Evolutionary conservation across 73 alveolate genomes (phyloP).

Genomic region (Paraurostyla sp.): DNA sequence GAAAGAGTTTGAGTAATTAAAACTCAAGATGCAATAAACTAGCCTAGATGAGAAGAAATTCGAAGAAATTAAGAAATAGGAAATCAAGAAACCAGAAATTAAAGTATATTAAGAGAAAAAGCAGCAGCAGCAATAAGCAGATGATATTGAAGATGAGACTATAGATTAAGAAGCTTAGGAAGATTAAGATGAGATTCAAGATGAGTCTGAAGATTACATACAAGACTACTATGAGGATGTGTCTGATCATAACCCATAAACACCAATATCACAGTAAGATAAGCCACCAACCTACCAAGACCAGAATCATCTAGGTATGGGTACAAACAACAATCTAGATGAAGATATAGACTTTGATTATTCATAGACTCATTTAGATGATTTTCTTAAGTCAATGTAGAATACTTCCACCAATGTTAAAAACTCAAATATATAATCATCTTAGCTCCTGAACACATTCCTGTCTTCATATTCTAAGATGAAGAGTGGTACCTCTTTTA

Average conservation of each 20-base stretch:
- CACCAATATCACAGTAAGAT: too few relatives aligned
- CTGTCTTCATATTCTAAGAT: conserved; percentile 32
- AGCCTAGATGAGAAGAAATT: conserved; percentile 45
- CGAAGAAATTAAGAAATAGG: neutral
- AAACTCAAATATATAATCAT: conserved; percentile 14
- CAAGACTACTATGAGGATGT: conserved; percentile 56
- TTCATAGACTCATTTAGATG: conserved; percentile 64
- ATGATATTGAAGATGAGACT: conserved; percentile 37
- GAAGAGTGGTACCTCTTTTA: conserved; percentile 44
- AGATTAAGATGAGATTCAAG: conserved; percentile 5
- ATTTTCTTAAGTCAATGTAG: conserved; percentile 51
- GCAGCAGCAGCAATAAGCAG: conserved; percentile 31
- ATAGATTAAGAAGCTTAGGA: neutral
- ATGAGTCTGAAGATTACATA: conserved; percentile 47
- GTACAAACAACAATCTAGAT: too few relatives aligned
- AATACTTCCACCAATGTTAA: neutral
- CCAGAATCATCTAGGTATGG: too few relatives aligned
- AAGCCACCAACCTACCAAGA: too few relatives aligned
- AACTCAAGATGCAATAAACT: conserved; percentile 35
- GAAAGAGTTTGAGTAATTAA: conserved; percentile 30
- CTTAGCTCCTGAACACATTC: conserved; percentile 54
- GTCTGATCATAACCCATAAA: neutral
- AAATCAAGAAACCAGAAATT: neutral
- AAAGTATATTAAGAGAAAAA: neutral
- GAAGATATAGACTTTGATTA: conserved; percentile 68